Percentiles rank a stretch among this genome's conserved stretches.
Conservation (phyloP, 768 basidiomycete species). For the Hortiboletus campestris region DNA sequence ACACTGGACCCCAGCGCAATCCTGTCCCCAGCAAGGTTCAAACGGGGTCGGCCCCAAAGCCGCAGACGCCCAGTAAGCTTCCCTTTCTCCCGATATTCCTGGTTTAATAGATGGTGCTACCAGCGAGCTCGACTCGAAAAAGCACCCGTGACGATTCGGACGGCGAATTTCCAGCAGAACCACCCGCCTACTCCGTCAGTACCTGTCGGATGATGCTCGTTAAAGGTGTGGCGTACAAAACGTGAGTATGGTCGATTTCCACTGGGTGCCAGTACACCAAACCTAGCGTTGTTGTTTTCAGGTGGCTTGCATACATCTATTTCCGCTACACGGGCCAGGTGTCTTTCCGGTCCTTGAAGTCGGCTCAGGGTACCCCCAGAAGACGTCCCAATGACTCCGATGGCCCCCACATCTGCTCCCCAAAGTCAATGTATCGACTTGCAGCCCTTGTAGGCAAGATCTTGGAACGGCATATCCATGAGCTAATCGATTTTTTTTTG, state of each 20-base stretch:
- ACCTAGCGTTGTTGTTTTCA: neutral
- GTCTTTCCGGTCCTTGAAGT: slow-evolving; percentile 25
- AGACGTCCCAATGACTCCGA: neutral
- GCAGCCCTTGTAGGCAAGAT: slow-evolving; percentile 23
- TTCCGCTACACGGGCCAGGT: slow-evolving; percentile 32
- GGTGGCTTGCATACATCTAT: slow-evolving; percentile 29
- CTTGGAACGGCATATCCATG: neutral
- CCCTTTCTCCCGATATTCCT: neutral
- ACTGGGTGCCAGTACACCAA: neutral
- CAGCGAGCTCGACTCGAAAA: neutral
- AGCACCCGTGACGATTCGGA: neutral
- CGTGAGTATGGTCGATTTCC: slow-evolving; percentile 15
- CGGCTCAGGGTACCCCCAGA: slow-evolving; percentile 1
- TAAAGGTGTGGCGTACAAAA: slow-evolving; percentile 28
- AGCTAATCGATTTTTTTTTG: neutral
- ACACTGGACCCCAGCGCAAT: too few relatives aligned
- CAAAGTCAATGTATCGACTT: slow-evolving; percentile 40
- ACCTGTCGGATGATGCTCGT: slow-evolving; percentile 27
- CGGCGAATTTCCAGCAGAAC: neutral
- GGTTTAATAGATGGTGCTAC: neutral
- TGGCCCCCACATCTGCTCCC: slow-evolving; percentile 25
- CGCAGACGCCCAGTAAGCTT: slow-evolving; percentile 7
- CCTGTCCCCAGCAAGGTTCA: neutral
- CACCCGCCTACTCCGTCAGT: slow-evolving; percentile 24
- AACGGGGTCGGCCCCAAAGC: neutral